Base-by-base conservation (phyloP, 163 green algal species). In the Chlamydomonas reinhardtii region DNA sequence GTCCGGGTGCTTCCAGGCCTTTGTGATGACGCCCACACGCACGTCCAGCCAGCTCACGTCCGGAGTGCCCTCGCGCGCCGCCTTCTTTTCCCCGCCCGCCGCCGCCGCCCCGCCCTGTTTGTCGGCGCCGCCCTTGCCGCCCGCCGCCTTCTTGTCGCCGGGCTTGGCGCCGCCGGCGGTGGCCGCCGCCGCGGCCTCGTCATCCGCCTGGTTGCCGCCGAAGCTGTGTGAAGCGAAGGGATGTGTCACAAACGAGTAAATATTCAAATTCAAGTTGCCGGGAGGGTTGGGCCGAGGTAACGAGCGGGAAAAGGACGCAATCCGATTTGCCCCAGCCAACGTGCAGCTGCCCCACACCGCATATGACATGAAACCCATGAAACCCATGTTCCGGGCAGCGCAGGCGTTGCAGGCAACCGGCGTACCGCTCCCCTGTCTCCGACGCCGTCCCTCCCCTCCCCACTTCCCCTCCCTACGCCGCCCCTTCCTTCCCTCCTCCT, bases 11-110 rank as follows among this genome's bases (percentile, higher is more conserved):
- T 83, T 86, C 79, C 90, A 94, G 0, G 91, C 94, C 74, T 94
- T 94, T 22, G 72, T 31, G 73, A 87, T 82, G 29, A 54, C 52
- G 16, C 89, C 82, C 59, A 99, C 97, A 5, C 96, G 86, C 69
- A 99, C 90, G 90, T 99, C 93, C 62, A 99, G 78, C 65, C 96
- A 88, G 14, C 88, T 94, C 2, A 99, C 86, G 84, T 99, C 97
- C 37, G 95, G 91, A 9, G 93, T 86, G 79, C n/a, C 84, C 31
- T 56, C 73, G 48, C 64, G 70, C 1, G 80, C 84, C 12, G 39
- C 81, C 73, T 89, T 82, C 69, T 91, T 91, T 35, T 74, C 84
- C 56, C 64, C 80, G 68, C 74, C 77, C 70, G 54, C 80, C 25
- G 32, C 59, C 20, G 22, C 76, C 35, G 48, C 54, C 16, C 72